phyloP scores from a whole-genome alignment of 2,329 filamentous ascomycete genomes.

The Xylariaceae sp. region DNA sequence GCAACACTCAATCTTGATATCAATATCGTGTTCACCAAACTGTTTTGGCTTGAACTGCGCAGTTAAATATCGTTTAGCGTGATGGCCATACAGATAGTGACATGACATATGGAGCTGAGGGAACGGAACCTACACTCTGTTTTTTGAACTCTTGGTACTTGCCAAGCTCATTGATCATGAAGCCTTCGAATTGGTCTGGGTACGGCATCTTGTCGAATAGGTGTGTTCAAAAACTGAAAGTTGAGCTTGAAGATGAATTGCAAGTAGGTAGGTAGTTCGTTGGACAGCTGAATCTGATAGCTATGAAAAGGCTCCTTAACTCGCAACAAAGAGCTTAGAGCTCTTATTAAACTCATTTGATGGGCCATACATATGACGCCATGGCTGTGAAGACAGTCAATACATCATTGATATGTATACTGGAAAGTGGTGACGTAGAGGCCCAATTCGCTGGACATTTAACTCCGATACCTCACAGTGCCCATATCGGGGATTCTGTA shows the following conservation, averaged over 20 bases:
- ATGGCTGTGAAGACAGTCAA: too few species aligned
- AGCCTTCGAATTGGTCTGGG: conserved; percentile 41
- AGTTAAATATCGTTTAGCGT: background rate
- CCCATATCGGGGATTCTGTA: too few species aligned
- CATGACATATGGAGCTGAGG: background rate
- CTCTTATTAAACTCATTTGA: too few species aligned
- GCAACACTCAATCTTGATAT: conserved; percentile 72
- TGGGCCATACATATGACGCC: too few species aligned
- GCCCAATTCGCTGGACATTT: background rate
- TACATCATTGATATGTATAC: too few species aligned
- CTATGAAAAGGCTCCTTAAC: background rate
- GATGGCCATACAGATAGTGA: background rate
- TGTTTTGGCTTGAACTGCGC: conserved; percentile 41
- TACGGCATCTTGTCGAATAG: conserved; percentile 37
- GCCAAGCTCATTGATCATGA: conserved; percentile 42
- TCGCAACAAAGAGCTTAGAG: too few species aligned
- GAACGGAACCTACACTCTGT: conserved; percentile 34
- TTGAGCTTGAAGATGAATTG: background rate
- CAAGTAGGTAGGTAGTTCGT: background rate
- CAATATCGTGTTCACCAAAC: conserved; percentile 63
- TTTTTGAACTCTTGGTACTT: conserved; percentile 43
- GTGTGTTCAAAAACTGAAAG: background rate
- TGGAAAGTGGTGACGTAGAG: too few species aligned
- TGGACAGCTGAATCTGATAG: background rate
- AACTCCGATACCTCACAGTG: background rate